Evolutionary conservation across 345 rosid genomes (phyloP).

Genomic region (Salix viminalis): DNA sequence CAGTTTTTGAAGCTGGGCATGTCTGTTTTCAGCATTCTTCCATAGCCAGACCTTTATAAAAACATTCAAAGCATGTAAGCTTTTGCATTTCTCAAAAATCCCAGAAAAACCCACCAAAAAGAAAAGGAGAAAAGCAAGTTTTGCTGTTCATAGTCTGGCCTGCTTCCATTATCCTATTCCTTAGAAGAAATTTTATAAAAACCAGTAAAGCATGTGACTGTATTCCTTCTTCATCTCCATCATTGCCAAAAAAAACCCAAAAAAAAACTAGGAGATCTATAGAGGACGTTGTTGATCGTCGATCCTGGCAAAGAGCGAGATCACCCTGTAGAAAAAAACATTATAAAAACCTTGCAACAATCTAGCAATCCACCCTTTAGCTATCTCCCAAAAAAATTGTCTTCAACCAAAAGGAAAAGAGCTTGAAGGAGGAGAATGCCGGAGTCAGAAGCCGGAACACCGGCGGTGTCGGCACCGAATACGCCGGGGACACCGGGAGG

Average conservation of each 20-base stretch:
- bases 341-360: slow-evolving; percentile 40
- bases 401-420: background rate
- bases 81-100: background rate
- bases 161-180: slow-evolving; percentile 27
- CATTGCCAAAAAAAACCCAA: slow-evolving; percentile 9
- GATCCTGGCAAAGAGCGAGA: slow-evolving; percentile 45
- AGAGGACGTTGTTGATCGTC: slow-evolving; percentile 19
- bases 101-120: background rate
- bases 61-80: slow-evolving; percentile 29
- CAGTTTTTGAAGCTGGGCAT: slow-evolving; percentile 21
- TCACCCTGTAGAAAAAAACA: slow-evolving; percentile 39
- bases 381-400: slow-evolving; percentile 8
- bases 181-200: slow-evolving; percentile 53
- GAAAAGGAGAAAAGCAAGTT: background rate
- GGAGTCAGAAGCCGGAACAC: slow-evolving; percentile 36
- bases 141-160: slow-evolving; percentile 33
- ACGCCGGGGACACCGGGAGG: slow-evolving; percentile 96
- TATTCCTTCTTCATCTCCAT: background rate
- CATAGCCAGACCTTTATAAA: slow-evolving; percentile 23
- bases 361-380: background rate
- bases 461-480: slow-evolving; percentile 69
- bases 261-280: slow-evolving; percentile 1
- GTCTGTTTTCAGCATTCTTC: slow-evolving; percentile 6
- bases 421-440: slow-evolving; percentile 25
- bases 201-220: slow-evolving; percentile 47